Conservation (phyloP, 2,329 filamentous ascomycete species). For the Colletotrichum sp. region DNA sequence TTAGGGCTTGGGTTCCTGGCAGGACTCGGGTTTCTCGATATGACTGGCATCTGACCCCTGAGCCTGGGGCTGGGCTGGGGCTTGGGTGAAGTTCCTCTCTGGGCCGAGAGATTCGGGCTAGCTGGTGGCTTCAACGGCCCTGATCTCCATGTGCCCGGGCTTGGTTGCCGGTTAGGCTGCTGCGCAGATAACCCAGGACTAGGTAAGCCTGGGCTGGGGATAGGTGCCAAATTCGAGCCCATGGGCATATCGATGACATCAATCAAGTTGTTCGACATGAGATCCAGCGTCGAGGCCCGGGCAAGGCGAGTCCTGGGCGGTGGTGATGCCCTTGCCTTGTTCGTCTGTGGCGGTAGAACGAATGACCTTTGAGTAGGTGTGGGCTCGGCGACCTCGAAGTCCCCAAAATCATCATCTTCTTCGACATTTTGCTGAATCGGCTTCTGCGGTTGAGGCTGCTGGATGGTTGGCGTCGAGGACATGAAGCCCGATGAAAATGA, state of each 20-base stretch:
- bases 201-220: conserved; percentile 8
- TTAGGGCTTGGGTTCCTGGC: background rate
- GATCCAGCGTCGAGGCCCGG: conserved; percentile 57
- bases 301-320: conserved; percentile 34
- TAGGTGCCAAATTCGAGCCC: background rate
- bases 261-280: conserved; percentile 58
- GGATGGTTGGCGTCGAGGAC: conserved; percentile 7
- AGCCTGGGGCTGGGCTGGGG: conserved; percentile 27
- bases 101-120: background rate
- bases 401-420: conserved; percentile 70
- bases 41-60: background rate
- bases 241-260: conserved; percentile 32
- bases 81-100: background rate
- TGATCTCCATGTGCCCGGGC: background rate
- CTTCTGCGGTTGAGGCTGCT: conserved; percentile 21
- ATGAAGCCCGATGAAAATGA: conserved; percentile 12
- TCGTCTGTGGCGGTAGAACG: conserved; percentile 4
- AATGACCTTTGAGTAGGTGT: conserved; percentile 22
- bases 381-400: conserved; percentile 65
- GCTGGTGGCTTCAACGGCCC: background rate
- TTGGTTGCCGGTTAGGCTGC: background rate
- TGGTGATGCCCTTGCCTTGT: conserved; percentile 19
- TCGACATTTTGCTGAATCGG: conserved; percentile 36
- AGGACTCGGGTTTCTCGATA: background rate
- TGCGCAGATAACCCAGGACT: background rate